Conservation (phyloP, 2,329 filamentous ascomycete species). For the Aspergillus persii region DNA sequence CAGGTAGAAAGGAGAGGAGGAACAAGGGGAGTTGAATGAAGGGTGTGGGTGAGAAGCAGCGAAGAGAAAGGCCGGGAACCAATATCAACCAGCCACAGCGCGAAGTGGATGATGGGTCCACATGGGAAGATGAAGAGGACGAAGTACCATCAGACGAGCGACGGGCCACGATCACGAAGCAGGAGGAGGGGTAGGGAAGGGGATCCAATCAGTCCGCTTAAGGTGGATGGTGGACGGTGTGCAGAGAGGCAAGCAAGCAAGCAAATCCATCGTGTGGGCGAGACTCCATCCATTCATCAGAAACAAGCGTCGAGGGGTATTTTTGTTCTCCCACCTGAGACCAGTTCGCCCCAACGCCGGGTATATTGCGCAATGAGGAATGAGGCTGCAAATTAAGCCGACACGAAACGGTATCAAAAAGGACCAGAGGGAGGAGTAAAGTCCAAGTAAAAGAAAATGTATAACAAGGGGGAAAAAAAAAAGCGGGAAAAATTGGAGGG, state of each 20-base stretch:
- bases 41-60: background rate
- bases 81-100: conserved; percentile 12
- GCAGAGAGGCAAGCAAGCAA: background rate
- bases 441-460: background rate
- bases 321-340: background rate
- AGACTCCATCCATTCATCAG: background rate
- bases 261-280: background rate
- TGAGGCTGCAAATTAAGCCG: background rate
- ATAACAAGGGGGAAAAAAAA: background rate
- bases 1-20: background rate
- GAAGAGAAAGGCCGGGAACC: background rate
- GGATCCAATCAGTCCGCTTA: background rate
- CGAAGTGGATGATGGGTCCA: conserved; percentile 9
- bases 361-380: background rate
- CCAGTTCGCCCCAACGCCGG: background rate
- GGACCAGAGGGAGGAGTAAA: background rate
- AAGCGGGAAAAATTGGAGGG: background rate
- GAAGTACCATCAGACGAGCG: background rate
- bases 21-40: conserved; percentile 3
- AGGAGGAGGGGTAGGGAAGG: background rate
- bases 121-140: conserved; percentile 3
- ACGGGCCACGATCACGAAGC: background rate
- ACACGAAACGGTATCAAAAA: background rate
- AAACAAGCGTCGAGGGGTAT: background rate
- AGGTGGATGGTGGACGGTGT: no score